Conservation (phyloP, 1,139 yeast genomes). For the Suhomyces choctaworum region DNA sequence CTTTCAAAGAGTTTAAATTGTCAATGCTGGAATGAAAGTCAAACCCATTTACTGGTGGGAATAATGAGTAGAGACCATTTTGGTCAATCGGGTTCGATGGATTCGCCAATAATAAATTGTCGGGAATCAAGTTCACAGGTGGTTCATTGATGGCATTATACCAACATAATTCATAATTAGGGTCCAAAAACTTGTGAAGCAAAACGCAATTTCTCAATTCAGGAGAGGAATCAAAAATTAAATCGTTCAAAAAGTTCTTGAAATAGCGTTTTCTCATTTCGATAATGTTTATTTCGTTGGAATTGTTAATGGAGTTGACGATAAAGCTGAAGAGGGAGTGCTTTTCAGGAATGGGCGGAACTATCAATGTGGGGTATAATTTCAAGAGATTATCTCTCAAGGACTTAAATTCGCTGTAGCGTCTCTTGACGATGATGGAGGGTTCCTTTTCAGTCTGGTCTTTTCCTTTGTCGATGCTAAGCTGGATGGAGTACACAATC, state of each 20-base stretch:
- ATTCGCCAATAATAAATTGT: constrained; percentile 42
- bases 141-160: constrained; percentile 49
- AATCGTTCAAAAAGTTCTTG: constrained; percentile 37
- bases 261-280: constrained; percentile 47
- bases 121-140: constrained; percentile 43
- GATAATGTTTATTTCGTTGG: constrained; percentile 39
- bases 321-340: constrained; percentile 50
- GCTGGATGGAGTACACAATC: constrained; percentile 42
- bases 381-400: constrained; percentile 45
- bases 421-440: constrained; percentile 43
- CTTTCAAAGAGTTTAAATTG: constrained; percentile 33
- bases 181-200: constrained; percentile 48
- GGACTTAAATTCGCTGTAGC: constrained; percentile 58
- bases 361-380: constrained; percentile 50
- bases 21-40: constrained; percentile 35
- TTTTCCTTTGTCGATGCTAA: constrained; percentile 18
- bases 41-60: constrained; percentile 42
- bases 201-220: constrained; percentile 32
- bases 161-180: constrained; percentile 51
- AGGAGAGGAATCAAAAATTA: constrained; percentile 31
- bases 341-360: constrained; percentile 62
- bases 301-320: constrained; percentile 40
- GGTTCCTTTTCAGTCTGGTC: constrained; percentile 2
- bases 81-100: constrained; percentile 49
- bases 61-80: constrained; percentile 44